These are phyloP conservation scores for Coffea humblotiana DNA, from an alignment of 305 asterid genomes.

Conservation along the genomic window DNA sequence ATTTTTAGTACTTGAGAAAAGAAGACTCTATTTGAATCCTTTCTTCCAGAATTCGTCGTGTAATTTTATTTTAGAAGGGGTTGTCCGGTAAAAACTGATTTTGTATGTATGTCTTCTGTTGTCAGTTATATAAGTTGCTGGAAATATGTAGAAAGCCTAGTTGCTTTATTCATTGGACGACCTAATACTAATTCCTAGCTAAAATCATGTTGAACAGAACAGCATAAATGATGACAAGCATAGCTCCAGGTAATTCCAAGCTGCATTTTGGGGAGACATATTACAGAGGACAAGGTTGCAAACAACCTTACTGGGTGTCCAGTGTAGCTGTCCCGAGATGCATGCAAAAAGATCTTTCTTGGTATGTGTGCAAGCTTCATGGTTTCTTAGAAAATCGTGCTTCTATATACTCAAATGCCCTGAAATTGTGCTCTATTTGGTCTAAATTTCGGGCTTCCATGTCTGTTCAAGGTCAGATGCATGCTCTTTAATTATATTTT, in stretches of 20 bases:
- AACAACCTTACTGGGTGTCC: constrained; percentile 39
- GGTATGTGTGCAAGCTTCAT: constrained; percentile 47
- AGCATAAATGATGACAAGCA: constrained; percentile 55
- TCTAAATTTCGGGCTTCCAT: not conserved
- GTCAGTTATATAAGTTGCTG: not conserved
- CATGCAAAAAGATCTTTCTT: constrained; percentile 48
- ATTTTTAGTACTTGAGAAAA: not conserved
- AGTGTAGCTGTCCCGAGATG: constrained; percentile 41
- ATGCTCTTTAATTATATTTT: not conserved
- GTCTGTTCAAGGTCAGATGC: not conserved
- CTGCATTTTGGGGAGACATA: constrained; percentile 47
- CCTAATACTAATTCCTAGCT: constrained; percentile 3
- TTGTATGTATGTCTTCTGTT: not conserved
- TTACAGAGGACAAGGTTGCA: constrained; percentile 41
- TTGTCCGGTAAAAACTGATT: not conserved
- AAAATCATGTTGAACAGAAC: constrained; percentile 28
- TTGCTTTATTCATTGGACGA: not conserved
- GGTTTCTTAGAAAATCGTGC: constrained; percentile 1
- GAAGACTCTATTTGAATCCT: not conserved
- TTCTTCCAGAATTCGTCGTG: not conserved
- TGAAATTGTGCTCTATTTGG: not conserved
- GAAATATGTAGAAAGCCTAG: not conserved
- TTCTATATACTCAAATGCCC: not conserved
- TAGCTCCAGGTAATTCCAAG: constrained; percentile 60
- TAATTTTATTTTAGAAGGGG: not conserved